Evolutionary conservation across 495 filamentous ascomycete species (phyloP), one percentile per base, ranked within the genome.

Genomic region (Penicillium cataractarum): DNA sequence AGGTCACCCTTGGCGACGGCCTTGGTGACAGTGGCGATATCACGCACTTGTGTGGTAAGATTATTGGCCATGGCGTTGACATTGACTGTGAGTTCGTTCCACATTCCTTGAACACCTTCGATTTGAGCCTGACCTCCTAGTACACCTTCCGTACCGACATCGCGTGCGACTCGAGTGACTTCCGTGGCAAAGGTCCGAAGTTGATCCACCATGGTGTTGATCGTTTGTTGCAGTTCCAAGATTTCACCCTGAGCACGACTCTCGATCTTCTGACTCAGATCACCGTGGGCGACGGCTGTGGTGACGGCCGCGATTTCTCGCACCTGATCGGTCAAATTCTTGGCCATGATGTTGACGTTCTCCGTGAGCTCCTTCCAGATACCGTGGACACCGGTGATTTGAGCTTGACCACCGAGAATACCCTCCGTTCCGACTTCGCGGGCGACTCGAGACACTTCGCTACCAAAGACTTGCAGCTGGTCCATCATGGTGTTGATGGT

Each of bases 121-220:
- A 99, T 96, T 70, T 97, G 92, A 63, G 95, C 95, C 75, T 99
- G 95, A 29, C 96, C 95, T 64, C 95, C 95, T 19, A 99, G 86
- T 49, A 97, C 92, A 82, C 95, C 95, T 79, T 98, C 94, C 26
- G 93, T 97, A 55, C 95, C 95, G 73, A 98, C 96, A 78, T 98
- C 96, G 74, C 94, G 87, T 57, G 96, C 93, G 12, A 99, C 96
- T 64, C 92, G 89, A 15, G 93, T 98, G 60, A 99, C 95, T 81
- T 99, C 94, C 17, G 92, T 94, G 46, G 95, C 95, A 78, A 99
- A 99, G 12, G 93, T 97, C 59, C 93, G 88, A 52, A 99, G 82
- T 78, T 99, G 95, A 68, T 97, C 94, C 71, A 99, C 96, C 95
- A 99, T 99, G 74, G 90, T 96, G 69, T 99, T 99, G 67, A 99